These are phyloP conservation scores for Cryptomeria japonica DNA, from an alignment of 75 land plant species.

Conservation along the genomic window DNA sequence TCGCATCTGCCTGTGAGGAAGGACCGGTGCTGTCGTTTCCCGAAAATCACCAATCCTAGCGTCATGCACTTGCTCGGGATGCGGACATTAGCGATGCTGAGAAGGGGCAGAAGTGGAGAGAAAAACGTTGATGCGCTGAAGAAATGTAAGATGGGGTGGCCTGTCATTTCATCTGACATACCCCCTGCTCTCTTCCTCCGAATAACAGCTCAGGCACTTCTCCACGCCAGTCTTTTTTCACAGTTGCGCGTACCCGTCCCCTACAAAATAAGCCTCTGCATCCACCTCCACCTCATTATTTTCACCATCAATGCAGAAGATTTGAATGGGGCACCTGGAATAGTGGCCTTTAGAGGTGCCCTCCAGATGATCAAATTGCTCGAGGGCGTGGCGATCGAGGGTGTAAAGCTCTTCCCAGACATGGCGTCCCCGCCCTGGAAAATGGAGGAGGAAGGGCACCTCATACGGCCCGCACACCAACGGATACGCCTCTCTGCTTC, in stretches of 20 bases:
- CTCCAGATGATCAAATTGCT: constrained; percentile 78
- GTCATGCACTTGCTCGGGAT: too few species aligned
- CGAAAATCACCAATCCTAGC: too few species aligned
- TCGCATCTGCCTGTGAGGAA: too few species aligned
- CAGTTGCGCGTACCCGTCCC: constrained; percentile 45
- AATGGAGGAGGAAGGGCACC: constrained; percentile 84
- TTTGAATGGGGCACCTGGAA: constrained; percentile 51
- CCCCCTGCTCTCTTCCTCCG: constrained; percentile 49
- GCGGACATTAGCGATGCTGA: not conserved
- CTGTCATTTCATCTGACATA: constrained; percentile 70
- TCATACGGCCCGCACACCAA: constrained; percentile 87
- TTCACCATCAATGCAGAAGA: not conserved
- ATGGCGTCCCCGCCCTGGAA: constrained; percentile 59
- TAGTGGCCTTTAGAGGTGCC: constrained; percentile 74
- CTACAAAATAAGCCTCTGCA: constrained; percentile 55
- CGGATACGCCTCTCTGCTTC: constrained; percentile 45
- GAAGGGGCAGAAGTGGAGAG: constrained; percentile 8
- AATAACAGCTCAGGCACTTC: constrained; percentile 33
- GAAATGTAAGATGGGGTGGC: constrained; percentile 56
- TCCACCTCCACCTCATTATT: constrained; percentile 24
- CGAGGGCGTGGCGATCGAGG: constrained; percentile 52
- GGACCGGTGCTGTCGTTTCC: too few species aligned
- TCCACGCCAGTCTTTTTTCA: constrained; percentile 55
- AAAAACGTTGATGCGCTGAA: constrained; percentile 57
- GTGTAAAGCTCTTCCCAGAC: constrained; percentile 87